A percentile compares a stretch with the other conserved stretches of the same genome.
Conservation (phyloP, 106 monocot genomes). For the Dendrobium huoshanense region DNA sequence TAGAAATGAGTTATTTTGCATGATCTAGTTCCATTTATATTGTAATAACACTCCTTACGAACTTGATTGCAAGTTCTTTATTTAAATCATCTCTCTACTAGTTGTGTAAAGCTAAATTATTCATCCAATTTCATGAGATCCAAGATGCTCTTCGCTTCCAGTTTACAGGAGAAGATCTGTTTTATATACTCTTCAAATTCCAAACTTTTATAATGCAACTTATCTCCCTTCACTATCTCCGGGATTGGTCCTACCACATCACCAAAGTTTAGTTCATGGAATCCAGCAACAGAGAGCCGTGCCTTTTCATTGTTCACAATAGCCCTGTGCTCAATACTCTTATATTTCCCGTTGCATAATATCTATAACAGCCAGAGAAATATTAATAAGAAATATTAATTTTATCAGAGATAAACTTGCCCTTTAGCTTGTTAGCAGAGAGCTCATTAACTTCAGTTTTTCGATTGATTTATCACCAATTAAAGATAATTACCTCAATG, state of each 20-base stretch:
- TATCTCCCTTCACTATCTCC: constrained; percentile 9
- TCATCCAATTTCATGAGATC: constrained; percentile 29
- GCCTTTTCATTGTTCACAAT: constrained; percentile 30
- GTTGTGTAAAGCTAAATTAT: not conserved
- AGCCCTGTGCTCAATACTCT: constrained; percentile 47
- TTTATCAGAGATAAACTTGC: not conserved
- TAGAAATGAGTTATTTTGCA: too few species aligned
- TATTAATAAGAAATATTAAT: not conserved
- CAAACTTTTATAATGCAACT: constrained; percentile 24
- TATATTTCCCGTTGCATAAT: constrained; percentile 47
- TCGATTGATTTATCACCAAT: not conserved
- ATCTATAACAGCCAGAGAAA: constrained; percentile 16
- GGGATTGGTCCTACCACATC: constrained; percentile 28
- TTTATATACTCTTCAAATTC: constrained; percentile 18
- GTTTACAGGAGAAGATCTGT: constrained; percentile 21
- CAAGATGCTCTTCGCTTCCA: constrained; percentile 38
- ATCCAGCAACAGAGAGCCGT: constrained; percentile 28
- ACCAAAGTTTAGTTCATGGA: constrained; percentile 10
- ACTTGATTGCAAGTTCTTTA: too few species aligned
- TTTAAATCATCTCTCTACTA: not conserved
- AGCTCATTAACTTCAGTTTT: not conserved
- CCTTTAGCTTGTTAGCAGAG: too few species aligned
- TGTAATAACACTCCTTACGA: too few species aligned
- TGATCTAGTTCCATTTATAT: too few species aligned
- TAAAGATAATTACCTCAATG: constrained; percentile 12